A percentile compares a stretch with the other conserved stretches of the same genome.
Evolutionary conservation across 225 moss, liverwort and hornwort species (phyloP).

Genomic region (Bryoerythrophyllum caledonicum): DNA sequence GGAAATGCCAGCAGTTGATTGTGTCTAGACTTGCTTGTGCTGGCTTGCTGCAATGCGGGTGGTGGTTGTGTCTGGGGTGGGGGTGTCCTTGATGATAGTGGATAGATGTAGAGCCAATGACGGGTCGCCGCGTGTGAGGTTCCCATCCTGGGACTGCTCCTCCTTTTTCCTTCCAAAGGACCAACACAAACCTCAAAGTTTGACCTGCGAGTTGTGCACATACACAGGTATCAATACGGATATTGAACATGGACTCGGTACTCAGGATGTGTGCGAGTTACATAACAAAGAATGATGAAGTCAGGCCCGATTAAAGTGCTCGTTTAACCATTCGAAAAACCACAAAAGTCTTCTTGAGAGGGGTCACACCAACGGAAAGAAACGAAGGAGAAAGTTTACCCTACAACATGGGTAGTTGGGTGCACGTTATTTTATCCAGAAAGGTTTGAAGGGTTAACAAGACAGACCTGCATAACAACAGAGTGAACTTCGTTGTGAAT

Average conservation of each 20-base stretch:
- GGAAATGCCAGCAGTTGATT: not conserved
- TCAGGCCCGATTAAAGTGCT: too few relatives aligned
- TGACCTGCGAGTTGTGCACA: not conserved
- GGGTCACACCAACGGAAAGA: too few relatives aligned
- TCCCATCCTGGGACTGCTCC: slow-evolving; percentile 34
- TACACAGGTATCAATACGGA: not conserved
- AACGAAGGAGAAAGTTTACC: too few relatives aligned
- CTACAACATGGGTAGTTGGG: too few relatives aligned
- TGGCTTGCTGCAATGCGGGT: not conserved
- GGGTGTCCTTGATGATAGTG: slow-evolving; percentile 29
- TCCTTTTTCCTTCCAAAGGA: not conserved
- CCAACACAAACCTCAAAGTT: not conserved
- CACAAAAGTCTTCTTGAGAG: too few relatives aligned
- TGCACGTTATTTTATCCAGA: too few relatives aligned
- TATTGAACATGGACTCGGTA: not conserved
- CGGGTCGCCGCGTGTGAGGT: slow-evolving; percentile 8
- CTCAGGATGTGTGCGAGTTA: too few relatives aligned
- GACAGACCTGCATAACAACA: not conserved
- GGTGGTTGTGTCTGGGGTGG: slow-evolving; percentile 13
- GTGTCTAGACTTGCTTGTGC: not conserved
- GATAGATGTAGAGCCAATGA: slow-evolving; percentile 29
- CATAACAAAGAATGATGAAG: too few relatives aligned
- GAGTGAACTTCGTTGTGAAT: not conserved
- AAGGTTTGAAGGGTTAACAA: too few relatives aligned
- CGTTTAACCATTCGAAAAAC: too few relatives aligned